Evolutionary conservation across 148 eudicot genomes (phyloP).

Genomic region (Bassia scoparia): DNA sequence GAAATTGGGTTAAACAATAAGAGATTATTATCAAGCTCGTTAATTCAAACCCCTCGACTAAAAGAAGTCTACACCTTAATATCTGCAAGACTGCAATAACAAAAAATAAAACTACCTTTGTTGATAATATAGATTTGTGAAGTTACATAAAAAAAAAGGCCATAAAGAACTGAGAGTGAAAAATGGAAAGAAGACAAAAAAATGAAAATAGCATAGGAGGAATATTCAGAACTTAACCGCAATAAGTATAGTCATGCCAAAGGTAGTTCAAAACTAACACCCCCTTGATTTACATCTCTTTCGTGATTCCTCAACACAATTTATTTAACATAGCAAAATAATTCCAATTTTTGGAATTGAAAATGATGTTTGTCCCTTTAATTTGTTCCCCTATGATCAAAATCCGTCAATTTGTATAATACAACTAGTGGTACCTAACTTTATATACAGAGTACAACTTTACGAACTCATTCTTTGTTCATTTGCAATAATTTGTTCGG

Average conservation of each 20-base stretch:
- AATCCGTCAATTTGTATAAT: too few relatives aligned
- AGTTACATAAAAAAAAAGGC: background rate
- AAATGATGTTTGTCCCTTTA: background rate
- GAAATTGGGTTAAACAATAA: too few relatives aligned
- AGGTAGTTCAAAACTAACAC: constrained; percentile 3
- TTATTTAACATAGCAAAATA: background rate
- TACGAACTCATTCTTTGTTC: too few relatives aligned
- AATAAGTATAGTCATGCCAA: constrained; percentile 14
- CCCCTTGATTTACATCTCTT: background rate
- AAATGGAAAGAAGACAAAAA: background rate
- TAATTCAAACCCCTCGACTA: too few relatives aligned
- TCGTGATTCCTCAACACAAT: background rate
- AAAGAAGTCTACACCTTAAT: too few relatives aligned
- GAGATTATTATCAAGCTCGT: too few relatives aligned
- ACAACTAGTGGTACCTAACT: too few relatives aligned
- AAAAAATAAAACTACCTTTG: too few relatives aligned
- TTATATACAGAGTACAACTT: too few relatives aligned
- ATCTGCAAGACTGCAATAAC: too few relatives aligned
- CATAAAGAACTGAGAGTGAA: background rate
- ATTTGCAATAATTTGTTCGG: too few relatives aligned
- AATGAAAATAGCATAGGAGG: background rate
- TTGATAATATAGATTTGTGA: too few relatives aligned
- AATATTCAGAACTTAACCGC: background rate
- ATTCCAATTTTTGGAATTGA: background rate
- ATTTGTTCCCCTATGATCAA: background rate